Base-by-base conservation (phyloP, 352 stramenopile species). In the Globisporangium canariense region DNA sequence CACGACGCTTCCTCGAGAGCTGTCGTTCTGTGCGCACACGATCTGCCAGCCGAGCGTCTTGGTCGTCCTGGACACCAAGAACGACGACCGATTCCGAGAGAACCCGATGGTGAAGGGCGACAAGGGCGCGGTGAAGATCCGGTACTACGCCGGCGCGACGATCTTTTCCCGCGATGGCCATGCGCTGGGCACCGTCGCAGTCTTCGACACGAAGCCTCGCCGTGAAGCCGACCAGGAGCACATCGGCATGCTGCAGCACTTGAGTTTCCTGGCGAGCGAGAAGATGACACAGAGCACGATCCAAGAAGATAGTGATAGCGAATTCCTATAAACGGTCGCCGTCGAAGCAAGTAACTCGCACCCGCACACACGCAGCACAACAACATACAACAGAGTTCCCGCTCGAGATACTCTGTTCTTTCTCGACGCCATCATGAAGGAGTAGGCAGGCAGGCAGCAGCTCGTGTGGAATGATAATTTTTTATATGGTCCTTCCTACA, bases 41-140 rank as follows among this genome's bases (percentile, higher is more conserved):
- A 93, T 94, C 63, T 92, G 85, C 64, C 79, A 90, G 68, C 79
- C 82, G 1, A 90, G 68, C 60, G 83, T 91, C 45, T 65, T 96
- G 20, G 87, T 96, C 32, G 83, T 96, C 60, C 70, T 93, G 22
- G 87, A 96, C 63, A 93, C 87, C 10, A 92, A 93, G 73, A 88
- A 80, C 46, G 87, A 96, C 70, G 83, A 91, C 34, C 85, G 85
- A 0, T 96, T 96, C 70, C 80, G 83, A 8, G 80, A 96, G 54
- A 96, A 96, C 70, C 87, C 87, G 22, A 93, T 96, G 80, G 87
- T 94, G 34, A 92, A 91, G 62, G 87, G 85, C 53, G 79, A 91
- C 40, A 92, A 93, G 57, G 82, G 84, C 22, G 79, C 85, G 2
- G 82, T 89, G 34, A 96, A 96, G 70, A 93, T 96, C 65, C 80